These are phyloP conservation scores for Phyllosticta capitalensis DNA, from an alignment of 2,329 filamentous ascomycete genomes.

Conservation along the genomic window DNA sequence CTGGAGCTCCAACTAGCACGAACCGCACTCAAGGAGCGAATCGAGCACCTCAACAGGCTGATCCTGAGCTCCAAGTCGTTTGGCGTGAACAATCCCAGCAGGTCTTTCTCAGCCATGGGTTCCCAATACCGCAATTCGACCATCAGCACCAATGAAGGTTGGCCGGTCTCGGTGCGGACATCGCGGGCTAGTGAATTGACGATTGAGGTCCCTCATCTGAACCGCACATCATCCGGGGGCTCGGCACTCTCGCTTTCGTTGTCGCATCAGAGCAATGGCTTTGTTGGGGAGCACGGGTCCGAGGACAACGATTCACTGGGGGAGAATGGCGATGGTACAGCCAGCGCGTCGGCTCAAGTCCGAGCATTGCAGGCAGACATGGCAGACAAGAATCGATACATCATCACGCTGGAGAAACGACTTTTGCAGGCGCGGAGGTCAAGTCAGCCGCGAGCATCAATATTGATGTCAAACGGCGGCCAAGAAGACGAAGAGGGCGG, in stretches of 20 bases:
- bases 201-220: conserved; percentile 27
- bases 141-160: conserved; percentile 30
- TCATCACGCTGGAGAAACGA: conserved; percentile 84
- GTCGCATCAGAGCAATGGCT: conserved; percentile 15
- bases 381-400: conserved; percentile 94
- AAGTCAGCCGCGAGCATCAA: conserved; percentile 79
- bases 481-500: conserved; percentile 66
- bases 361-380: conserved; percentile 89
- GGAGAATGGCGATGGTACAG: conserved; percentile 78
- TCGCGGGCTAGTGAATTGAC: conserved; percentile 29
- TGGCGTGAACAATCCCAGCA: conserved; percentile 63
- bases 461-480: conserved; percentile 58
- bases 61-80: conserved; percentile 94
- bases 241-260: conserved; percentile 19
- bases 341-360: conserved; percentile 75
- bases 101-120: conserved; percentile 28
- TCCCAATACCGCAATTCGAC: conserved; percentile 24
- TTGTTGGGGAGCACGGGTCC: conserved; percentile 20
- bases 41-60: conserved; percentile 89
- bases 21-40: conserved; percentile 91
- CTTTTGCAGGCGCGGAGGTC: conserved; percentile 82
- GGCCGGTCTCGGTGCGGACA: conserved; percentile 41
- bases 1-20: conserved; percentile 96
- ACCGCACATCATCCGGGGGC: conserved; percentile 15
- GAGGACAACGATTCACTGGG: conserved; percentile 49